Conservation (phyloP, 2,329 filamentous ascomycete species). For the Onygena corvina region DNA sequence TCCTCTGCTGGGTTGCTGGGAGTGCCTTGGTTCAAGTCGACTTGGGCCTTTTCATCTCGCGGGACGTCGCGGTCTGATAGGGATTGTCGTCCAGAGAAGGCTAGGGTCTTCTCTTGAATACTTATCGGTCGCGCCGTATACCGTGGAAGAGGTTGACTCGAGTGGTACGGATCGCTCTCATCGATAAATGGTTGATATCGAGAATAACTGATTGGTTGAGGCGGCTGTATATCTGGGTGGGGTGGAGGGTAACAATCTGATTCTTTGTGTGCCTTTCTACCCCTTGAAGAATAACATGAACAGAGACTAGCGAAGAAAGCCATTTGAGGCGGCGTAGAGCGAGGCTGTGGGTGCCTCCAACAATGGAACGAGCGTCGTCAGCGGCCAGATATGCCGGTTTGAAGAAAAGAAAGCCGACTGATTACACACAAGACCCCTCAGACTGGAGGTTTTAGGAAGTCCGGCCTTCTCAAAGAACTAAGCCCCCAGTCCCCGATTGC, state of each 20-base stretch:
- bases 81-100: slow-evolving; percentile 9
- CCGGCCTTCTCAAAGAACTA: background rate
- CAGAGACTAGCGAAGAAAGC: slow-evolving; percentile 10
- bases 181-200: slow-evolving; percentile 11
- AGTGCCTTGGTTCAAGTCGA: background rate
- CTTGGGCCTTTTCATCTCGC: slow-evolving; percentile 4
- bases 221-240: background rate
- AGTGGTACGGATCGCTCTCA: slow-evolving; percentile 23
- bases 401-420: background rate
- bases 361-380: background rate
- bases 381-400: background rate
- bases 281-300: slow-evolving; percentile 7
- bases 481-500: background rate
- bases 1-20: slow-evolving; percentile 17
- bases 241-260: background rate
- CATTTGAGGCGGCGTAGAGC: slow-evolving; percentile 7
- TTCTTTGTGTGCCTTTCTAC: slow-evolving; percentile 9
- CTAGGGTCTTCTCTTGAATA: slow-evolving; percentile 31
- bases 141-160: slow-evolving; percentile 28
- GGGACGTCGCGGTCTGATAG: background rate
- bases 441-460: background rate
- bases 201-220: background rate
- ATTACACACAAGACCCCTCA: background rate
- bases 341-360: background rate
- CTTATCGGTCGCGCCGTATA: slow-evolving; percentile 32